These are phyloP conservation scores for Penicillium chermesinum DNA, from an alignment of 495 filamentous ascomycete species.

Conservation along the genomic window DNA sequence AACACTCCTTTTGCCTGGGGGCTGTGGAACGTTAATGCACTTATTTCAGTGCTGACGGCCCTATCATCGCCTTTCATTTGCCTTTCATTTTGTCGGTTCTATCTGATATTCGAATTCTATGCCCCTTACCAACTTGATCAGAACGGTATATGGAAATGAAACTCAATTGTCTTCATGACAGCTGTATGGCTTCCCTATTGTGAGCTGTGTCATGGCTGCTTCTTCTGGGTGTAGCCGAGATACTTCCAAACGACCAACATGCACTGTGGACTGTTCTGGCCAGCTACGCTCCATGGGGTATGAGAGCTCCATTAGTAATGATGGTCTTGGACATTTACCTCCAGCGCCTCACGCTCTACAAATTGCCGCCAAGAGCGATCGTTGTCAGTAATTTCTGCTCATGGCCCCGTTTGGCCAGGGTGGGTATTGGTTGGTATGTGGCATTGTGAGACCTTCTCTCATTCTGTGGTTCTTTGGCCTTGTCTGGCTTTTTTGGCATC, in stretches of 20 bases:
- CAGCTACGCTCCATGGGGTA: slow-evolving; percentile 57
- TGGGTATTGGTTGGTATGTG: slow-evolving; percentile 44
- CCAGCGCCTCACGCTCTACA: slow-evolving; percentile 52
- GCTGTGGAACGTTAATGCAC: slow-evolving; percentile 56
- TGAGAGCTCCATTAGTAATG: slow-evolving; percentile 50
- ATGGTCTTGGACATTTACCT: slow-evolving; percentile 57
- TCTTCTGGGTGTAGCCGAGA: slow-evolving; percentile 54
- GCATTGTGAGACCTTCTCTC: slow-evolving; percentile 15
- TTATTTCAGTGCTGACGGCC: slow-evolving; percentile 44
- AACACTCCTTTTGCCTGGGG: slow-evolving; percentile 38
- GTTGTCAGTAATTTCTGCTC: slow-evolving; percentile 60
- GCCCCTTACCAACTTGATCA: slow-evolving; percentile 5
- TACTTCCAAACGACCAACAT: slow-evolving; percentile 46
- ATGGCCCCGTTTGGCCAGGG: slow-evolving; percentile 57
- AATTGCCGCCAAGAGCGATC: slow-evolving; percentile 51
- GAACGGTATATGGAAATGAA: slow-evolving; percentile 28
- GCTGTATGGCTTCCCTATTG: slow-evolving; percentile 58
- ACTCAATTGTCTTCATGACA: slow-evolving; percentile 47
- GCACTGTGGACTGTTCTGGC: slow-evolving; percentile 52
- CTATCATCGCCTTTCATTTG: slow-evolving; percentile 50
- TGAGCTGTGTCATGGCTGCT: slow-evolving; percentile 53
- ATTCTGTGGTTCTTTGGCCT: slow-evolving; percentile 59
- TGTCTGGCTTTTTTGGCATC: slow-evolving; percentile 59
- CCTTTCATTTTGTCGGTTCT: not conserved
- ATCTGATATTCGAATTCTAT: not conserved